Percentiles rank a stretch among this genome's conserved stretches.
phyloP scores from a whole-genome alignment of 2,329 filamentous ascomycete species.

The Lecanicillium sp. region DNA sequence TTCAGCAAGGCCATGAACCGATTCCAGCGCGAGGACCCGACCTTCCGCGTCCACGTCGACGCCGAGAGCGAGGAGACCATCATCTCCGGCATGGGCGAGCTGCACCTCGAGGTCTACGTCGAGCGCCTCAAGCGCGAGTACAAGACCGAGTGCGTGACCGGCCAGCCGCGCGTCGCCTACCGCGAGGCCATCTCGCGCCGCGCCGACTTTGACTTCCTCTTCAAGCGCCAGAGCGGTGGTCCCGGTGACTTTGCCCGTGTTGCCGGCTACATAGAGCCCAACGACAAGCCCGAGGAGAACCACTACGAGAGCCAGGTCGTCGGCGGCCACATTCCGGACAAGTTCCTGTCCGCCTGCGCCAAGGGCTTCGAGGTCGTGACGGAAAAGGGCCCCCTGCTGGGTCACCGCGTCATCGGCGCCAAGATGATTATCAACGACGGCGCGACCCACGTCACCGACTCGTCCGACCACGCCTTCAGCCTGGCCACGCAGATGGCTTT shows the following conservation, averaged over 20 bases:
- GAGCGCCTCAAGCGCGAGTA: conserved; percentile 97
- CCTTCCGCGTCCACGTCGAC: conserved; percentile 91
- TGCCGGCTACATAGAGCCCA: conserved; percentile 84
- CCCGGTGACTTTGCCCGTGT: conserved; percentile 94
- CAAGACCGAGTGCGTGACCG: conserved; percentile 91
- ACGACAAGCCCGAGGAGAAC: conserved; percentile 64
- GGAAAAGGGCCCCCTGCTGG: conserved; percentile 81
- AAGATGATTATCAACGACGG: conserved; percentile 93
- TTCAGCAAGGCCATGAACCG: conserved; percentile 99
- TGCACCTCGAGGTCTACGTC: conserved; percentile 95
- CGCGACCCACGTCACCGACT: conserved; percentile 95
- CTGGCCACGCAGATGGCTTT: conserved; percentile 93
- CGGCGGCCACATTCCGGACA: conserved; percentile 88
- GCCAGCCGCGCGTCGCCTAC: conserved; percentile 93
- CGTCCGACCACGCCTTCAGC: conserved; percentile 93
- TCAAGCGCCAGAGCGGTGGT: conserved; percentile 93
- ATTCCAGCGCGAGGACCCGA: conserved; percentile 97
- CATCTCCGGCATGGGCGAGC: conserved; percentile 95
- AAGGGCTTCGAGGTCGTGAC: conserved; percentile 87
- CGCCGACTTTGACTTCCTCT: conserved; percentile 82
- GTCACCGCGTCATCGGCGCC: conserved; percentile 84
- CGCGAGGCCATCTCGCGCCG: conserved; percentile 80
- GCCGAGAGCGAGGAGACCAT: conserved; percentile 91
- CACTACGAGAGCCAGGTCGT: conserved; percentile 80
- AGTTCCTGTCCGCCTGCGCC: conserved; percentile 87